Conservation (phyloP, 2,329 filamentous ascomycete species). For the Penicillium sp. region DNA sequence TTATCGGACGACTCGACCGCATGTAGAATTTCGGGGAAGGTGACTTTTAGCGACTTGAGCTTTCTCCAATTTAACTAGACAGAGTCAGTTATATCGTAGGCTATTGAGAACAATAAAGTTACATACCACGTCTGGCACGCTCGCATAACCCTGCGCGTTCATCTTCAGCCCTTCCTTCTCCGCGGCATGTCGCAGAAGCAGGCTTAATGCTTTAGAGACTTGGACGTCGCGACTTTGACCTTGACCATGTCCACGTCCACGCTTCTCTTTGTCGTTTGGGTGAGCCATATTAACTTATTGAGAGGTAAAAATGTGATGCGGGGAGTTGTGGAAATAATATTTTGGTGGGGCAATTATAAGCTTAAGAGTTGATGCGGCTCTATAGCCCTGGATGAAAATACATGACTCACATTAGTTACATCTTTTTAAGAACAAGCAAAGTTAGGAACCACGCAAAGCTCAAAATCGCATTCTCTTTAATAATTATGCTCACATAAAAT, state of each 20-base stretch:
- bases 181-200: conserved; percentile 61
- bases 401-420: background rate
- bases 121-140: conserved; percentile 57
- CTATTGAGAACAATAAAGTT: background rate
- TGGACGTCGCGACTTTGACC: conserved; percentile 33
- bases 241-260: conserved; percentile 11
- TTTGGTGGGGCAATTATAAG: conserved; percentile 1
- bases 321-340: background rate
- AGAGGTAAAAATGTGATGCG: background rate
- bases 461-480: background rate
- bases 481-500: background rate
- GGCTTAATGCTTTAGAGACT: conserved; percentile 43
- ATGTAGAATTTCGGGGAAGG: conserved; percentile 68
- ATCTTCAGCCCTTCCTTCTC: conserved; percentile 59
- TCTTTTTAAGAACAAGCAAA: no score
- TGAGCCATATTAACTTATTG: background rate
- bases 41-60: conserved; percentile 68
- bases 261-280: background rate
- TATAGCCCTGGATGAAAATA: background rate
- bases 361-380: background rate
- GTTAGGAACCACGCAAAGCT: no score
- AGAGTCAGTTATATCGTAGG: background rate
- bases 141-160: conserved; percentile 59
- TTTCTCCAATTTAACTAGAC: conserved; percentile 55
- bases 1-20: conserved; percentile 78